Evolutionary conservation across 208 protist species (phyloP).

Genomic region (Acanthamoeba rhysodes): DNA sequence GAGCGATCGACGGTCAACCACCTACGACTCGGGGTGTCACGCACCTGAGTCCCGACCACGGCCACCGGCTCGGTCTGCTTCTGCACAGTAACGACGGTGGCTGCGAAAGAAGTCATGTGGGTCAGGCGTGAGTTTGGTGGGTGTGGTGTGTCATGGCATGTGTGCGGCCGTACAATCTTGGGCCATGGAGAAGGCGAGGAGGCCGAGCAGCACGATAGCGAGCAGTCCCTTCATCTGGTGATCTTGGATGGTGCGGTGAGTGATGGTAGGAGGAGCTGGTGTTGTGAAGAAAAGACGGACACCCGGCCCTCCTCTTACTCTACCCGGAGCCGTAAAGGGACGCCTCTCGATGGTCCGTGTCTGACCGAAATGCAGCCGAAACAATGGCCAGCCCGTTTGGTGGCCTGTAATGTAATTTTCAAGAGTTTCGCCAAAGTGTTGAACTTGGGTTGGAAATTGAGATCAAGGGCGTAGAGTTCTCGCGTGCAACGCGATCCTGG

Average conservation of each 20-base stretch:
- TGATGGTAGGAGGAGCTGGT: too few relatives aligned
- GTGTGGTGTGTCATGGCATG: neutral
- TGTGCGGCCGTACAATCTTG: neutral
- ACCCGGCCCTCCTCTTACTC: too few relatives aligned
- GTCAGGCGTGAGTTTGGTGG: neutral
- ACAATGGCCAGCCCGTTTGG: neutral
- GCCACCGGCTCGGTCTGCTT: neutral
- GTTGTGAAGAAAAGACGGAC: too few relatives aligned
- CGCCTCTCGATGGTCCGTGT: too few relatives aligned
- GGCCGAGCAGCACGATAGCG: neutral
- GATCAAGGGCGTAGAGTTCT: neutral
- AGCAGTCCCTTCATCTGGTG: neutral
- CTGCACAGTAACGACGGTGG: neutral
- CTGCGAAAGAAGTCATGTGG: neutral
- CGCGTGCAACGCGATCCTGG: neutral
- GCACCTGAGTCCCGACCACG: neutral
- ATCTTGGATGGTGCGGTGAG: neutral
- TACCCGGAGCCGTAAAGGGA: too few relatives aligned
- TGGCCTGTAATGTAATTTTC: too few relatives aligned
- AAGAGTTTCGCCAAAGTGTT: too few relatives aligned
- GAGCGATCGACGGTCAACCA: too few relatives aligned
- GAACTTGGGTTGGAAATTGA: too few relatives aligned
- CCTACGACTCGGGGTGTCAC: too few relatives aligned
- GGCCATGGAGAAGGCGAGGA: neutral
- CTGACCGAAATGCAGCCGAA: neutral